phyloP scores from a whole-genome alignment of 164 flowering plant species.

The Vitis vinifera region ASM3070453v1 NC_081816.1:18595501-18596000 shows the following conservation, averaged over 20 bases:
- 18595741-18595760: not conserved
- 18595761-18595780: not conserved
- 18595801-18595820: not conserved
- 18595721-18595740: not conserved
- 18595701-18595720: not conserved
- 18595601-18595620: constrained; percentile 87
- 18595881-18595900: too few relatives aligned
- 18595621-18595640: constrained; percentile 75
- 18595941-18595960: too few relatives aligned
- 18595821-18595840: not conserved
- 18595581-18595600: constrained; percentile 60
- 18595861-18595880: too few relatives aligned
- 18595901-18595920: too few relatives aligned
- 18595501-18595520: not conserved
- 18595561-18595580: constrained; percentile 75
- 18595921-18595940: too few relatives aligned
- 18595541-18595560: constrained; percentile 69
- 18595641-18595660: constrained; percentile 88
- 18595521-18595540: not conserved
- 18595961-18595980: too few relatives aligned
- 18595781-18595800: not conserved
- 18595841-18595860: too few relatives aligned
- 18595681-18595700: not conserved
- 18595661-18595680: constrained; percentile 12
- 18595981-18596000: too few relatives aligned